Percentiles rank a stretch among this genome's conserved stretches.
Conservation (phyloP, 1,284 basidiomycete species). For the Erythrobasidium hasegawianum region DNA sequence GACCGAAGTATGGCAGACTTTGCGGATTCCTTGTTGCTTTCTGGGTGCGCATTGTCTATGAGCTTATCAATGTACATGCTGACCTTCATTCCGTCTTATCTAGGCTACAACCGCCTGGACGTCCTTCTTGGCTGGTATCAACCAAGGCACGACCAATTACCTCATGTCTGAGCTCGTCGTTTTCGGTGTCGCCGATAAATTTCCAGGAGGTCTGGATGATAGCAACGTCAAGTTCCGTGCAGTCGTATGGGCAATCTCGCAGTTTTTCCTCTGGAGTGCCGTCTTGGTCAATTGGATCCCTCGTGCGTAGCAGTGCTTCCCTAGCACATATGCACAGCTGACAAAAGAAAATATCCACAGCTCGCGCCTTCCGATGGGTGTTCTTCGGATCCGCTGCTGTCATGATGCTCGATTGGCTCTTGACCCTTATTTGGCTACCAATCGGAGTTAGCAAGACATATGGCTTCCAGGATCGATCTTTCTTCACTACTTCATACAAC, state of each 20-base stretch:
- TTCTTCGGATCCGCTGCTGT: conserved; percentile 69
- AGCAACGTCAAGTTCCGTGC: conserved; percentile 75
- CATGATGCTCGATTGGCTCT: conserved; percentile 75
- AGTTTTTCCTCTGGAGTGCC: conserved; percentile 62
- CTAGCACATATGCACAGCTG: neutral
- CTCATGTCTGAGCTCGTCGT: conserved; percentile 65
- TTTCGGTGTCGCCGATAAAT: conserved; percentile 61
- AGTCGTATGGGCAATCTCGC: conserved; percentile 73
- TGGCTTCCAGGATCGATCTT: conserved; percentile 70
- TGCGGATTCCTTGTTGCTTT: conserved; percentile 81
- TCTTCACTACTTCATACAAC: conserved; percentile 77
- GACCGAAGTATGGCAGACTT: conserved; percentile 72
- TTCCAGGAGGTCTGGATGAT: conserved; percentile 64
- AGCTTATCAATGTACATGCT: neutral
- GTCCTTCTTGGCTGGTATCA: conserved; percentile 77
- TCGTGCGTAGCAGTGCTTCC: conserved; percentile 51
- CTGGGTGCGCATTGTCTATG: conserved; percentile 60
- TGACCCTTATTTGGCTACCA: conserved; percentile 81
- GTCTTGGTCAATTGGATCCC: conserved; percentile 78
- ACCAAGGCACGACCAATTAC: conserved; percentile 75
- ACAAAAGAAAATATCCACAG: conserved; percentile 36
- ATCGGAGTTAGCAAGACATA: conserved; percentile 77
- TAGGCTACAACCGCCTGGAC: conserved; percentile 69
- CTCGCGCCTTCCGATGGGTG: conserved; percentile 60
- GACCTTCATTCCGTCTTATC: neutral